Percentiles rank a stretch among this genome's conserved stretches.
Evolutionary conservation across 2,329 filamentous ascomycete species (phyloP).

Genomic region (Simplicillium sp.): DNA sequence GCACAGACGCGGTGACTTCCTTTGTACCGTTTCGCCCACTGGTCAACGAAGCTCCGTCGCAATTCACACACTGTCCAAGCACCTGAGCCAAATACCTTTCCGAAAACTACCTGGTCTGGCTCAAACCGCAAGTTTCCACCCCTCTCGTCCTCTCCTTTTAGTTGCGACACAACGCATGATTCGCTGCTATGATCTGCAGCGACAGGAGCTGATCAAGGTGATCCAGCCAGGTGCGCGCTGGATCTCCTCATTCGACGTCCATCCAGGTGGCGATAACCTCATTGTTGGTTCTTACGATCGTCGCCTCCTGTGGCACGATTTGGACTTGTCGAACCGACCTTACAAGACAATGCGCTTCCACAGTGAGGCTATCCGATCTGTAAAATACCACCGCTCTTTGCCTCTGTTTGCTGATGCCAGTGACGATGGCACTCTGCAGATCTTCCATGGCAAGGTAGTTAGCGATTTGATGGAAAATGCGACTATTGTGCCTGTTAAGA

Average conservation of each 20-base stretch:
- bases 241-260: conserved; percentile 91
- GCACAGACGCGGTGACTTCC: conserved; percentile 91
- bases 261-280: conserved; percentile 86
- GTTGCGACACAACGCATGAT: conserved; percentile 92
- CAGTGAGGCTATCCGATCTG: conserved; percentile 78
- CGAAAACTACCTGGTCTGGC: conserved; percentile 63
- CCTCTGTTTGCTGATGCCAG: conserved; percentile 91
- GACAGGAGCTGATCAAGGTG: conserved; percentile 85
- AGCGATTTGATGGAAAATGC: conserved; percentile 94
- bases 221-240: conserved; percentile 85
- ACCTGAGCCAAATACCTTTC: conserved; percentile 92
- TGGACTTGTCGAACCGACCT: conserved; percentile 80
- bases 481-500: conserved; percentile 92
- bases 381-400: conserved; percentile 73
- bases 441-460: conserved; percentile 95
- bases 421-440: conserved; percentile 88
- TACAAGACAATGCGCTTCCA: conserved; percentile 98
- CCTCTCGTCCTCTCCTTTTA: conserved; percentile 85
- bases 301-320: conserved; percentile 89
- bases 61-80: conserved; percentile 91
- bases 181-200: conserved; percentile 85
- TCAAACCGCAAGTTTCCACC: conserved; percentile 91
- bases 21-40: conserved; percentile 79
- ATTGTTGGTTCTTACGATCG: conserved; percentile 94
- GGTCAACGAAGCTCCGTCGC: conserved; percentile 73